Base-by-base conservation (phyloP, 2,329 filamentous ascomycete genomes). In the Aspergillus chevalieri region DNA sequence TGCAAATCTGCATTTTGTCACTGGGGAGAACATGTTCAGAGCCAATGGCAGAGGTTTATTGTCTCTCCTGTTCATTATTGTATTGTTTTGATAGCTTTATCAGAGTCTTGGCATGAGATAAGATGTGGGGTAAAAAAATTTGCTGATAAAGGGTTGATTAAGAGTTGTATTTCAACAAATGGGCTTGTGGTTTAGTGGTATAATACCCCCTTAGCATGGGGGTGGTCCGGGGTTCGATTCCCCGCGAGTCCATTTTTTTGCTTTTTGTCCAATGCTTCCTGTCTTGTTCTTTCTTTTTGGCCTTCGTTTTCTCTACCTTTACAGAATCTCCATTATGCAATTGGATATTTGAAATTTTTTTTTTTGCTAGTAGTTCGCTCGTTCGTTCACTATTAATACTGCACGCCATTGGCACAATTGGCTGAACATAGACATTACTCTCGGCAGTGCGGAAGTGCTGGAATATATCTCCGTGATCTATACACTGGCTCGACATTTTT, bases 151-250 rank as follows among this genome's bases (percentile, higher is more conserved):
- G n/a, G n/a, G n/a, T n/a, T n/a, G n/a, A n/a, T n/a, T n/a, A n/a
- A n/a, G n/a, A n/a, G n/a, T n/a, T n/a, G n/a, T n/a, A n/a, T 17
- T 4, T 38, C 34, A 41, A 22, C 15, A 21, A 41, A 5, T 41
- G 61, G 61, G 61, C 61, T 63, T 63, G 67, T 72, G 69, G 70
- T 73, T 72, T 72, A 72, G 70, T 72, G 70, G 70, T 73, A 73
- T 72, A 70, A 72, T 72, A 67, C 67, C 62, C 68, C 67, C 69
- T 72, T 72, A 72, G 70, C 67, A 72, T 74, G 70, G 69, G 70
- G 65, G 71, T 66, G 71, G 71, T 73, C 70, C 67, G 65, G 69
- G 69, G 70, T 73, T 73, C 69, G 70, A 74, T 74, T 74, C 71
- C 71, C 71, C 65, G 70, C 69, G 65, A 70, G 70, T 74, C 72